Base-by-base conservation (phyloP, 345 rosid species). In the Luvunga scandens region DNA sequence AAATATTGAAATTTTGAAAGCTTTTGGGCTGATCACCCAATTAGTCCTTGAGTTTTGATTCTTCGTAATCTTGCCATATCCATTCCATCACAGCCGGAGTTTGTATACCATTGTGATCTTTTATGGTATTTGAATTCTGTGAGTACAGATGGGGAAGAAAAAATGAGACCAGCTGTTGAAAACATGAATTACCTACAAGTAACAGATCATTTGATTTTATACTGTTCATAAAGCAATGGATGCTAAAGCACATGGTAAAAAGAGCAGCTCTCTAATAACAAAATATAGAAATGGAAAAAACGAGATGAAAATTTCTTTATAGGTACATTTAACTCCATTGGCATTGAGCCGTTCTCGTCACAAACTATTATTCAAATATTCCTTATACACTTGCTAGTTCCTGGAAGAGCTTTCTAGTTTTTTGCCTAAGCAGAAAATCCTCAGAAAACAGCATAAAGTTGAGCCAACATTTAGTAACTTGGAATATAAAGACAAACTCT, bases 301-400 rank as follows among this genome's bases (percentile, higher is more conserved):
- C 25, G 71, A 36, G 13, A 33, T n/a, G 38, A 80, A 63, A 69
- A 34, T 27, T 75, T 76, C 36, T 30, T 68, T 34, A 66, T 64
- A 39, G 70, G 59, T 81, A 73, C 82, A 75, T 77, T 73, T 42
- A 63, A 59, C 81, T 77, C 56, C 62, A 5, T 22, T 77, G 85
- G 75, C 81, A 81, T 77, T 62, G 45, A 78, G 80, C 81, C 86
- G 73, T 84, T 62, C 77, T 66, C 38, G 48, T 77, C 21, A 45
- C 13, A 73, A 64, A 69, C 81, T 83, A 76, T 84, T 82, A 84
- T 86, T 82, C 77, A 73, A 68, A 27, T 74, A 72, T 81, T 69
- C 80, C 81, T 84, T 84, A 72, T 83, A 81, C 85, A 83, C 78
- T 67, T 64, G 71, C 48, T 61, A 72, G 83, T 82, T 81, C 72